Base-by-base conservation (phyloP, 2,329 filamentous ascomycete species). In the Hirsutella minnesotensis region DNA sequence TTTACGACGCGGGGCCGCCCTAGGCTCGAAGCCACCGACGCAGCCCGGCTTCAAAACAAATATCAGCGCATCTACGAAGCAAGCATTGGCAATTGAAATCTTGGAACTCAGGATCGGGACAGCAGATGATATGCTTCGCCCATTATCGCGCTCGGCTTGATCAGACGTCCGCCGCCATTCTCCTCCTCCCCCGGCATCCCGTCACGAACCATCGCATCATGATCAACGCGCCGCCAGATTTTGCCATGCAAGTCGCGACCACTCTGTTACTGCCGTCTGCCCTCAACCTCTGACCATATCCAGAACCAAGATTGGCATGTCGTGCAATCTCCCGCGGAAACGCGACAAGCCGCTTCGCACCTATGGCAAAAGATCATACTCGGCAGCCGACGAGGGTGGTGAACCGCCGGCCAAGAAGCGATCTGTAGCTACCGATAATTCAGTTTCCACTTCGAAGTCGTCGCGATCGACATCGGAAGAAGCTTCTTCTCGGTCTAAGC, bases 261-360 rank as follows among this genome's bases (percentile, higher is more conserved):
- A 15, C 3, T 24, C 13, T 12, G 12, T 12, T 18, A 9, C 15
- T 16, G 33, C 18, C 16, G 8, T 9, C 5, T 18, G 3, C 5
- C 7, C n/a, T 35, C 9, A 9, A 16, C n/a, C 8, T 13, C 45
- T 56, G 4, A 57, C 44, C 1, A 3, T 2, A 7, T n/a, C 9
- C 18, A 64, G 62, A 56, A 58, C 57, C n/a, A 58, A 59, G 41
- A 51, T 46, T 7, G 50, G 52, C 42, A 49, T 57, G 46, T 30
- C 45, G 33, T 38, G 49, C 27, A 48, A 46, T 15, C 44, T 44
- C 9, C 42, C 53, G 18, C 55, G 54, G 43, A 54, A 54, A 31
- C 57, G 61, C 41, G 54, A 53, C 41, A 64, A 61, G 45, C 54
- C 58, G 4, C 48, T 66, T 13, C 59, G 62, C 44, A 68, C 66